Evolutionary conservation across 495 filamentous ascomycete genomes (phyloP), one percentile per base, ranked within the genome.

Genomic region (Geoglossum glabrum): DNA sequence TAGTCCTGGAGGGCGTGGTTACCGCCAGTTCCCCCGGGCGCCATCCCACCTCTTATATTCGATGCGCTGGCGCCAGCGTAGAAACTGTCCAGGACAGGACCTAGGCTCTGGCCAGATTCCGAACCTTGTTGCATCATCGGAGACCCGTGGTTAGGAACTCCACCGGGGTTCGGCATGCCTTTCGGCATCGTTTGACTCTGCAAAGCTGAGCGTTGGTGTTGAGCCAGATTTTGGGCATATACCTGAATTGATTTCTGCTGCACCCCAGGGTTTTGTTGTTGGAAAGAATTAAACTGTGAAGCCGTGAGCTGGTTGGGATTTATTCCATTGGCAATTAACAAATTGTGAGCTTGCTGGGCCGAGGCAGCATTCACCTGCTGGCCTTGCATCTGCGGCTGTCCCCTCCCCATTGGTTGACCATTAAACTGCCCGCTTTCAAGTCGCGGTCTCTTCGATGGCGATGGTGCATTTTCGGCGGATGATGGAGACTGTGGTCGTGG

Each of bases 1-100:
- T 98, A 97, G 68, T 97, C 93, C 67, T 96, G 90, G 57, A 98
- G 75, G 38, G 93, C 93, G 68, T 95, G 90, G 64, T 92, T 95
- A 66, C 87, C 87, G 54, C 79, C 77, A 59, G 68, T 68, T 56
- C 72, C 74, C 13, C 67, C 66, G 43, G 75, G 75, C 73, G 60
- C 76, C 43, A 58, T 46, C 38, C 28, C 38, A 21, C 43, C 54
- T 5, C 15, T 38, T 56, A 23, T 40, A 59, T 34, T 46, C 52
- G 13, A 33, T 31, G 25, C 56, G 57, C 52, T 62, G 59, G 36
- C 23, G 45, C 40, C 69, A 60, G 77, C 77, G 69, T 87, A 93
- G 67, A 80, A 88, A 46, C 84, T 81, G 43, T 68, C 70, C 59
- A 87, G 75, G 65, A 72, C 70, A 31, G 28, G 11, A 59, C 43